Evolutionary conservation across 2,329 filamentous ascomycete species (phyloP).

Genomic region (Stromatinia cepivora): DNA sequence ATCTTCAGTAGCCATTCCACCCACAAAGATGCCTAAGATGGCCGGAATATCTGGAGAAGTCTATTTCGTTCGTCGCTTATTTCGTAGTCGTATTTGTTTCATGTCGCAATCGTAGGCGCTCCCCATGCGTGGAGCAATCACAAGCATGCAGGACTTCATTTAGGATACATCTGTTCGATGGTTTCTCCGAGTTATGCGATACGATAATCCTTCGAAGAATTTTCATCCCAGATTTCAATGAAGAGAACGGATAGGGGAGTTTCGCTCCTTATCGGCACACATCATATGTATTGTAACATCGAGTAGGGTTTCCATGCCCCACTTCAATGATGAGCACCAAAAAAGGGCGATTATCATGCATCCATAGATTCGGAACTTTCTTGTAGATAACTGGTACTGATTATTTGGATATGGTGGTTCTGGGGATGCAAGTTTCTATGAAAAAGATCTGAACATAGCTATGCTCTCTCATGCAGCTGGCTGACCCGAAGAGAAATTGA

Average conservation of each 20-base stretch:
- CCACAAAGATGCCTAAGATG: neutral
- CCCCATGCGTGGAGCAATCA: slow-evolving; percentile 11
- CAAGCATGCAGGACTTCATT: slow-evolving; percentile 1
- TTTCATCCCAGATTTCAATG: neutral
- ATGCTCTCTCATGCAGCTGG: too few relatives aligned
- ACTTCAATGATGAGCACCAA: neutral
- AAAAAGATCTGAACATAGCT: too few relatives aligned
- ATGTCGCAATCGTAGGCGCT: neutral
- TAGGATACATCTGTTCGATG: neutral
- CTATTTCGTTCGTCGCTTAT: slow-evolving; percentile 15
- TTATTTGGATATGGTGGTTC: neutral
- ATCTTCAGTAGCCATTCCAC: neutral
- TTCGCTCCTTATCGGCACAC: neutral
- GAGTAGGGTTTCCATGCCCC: neutral
- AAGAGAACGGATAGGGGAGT: neutral
- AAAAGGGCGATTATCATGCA: slow-evolving; percentile 5
- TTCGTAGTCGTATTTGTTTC: slow-evolving; percentile 11
- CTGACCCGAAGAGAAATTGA: neutral
- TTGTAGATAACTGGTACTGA: slow-evolving; percentile 15
- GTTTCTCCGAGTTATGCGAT: slow-evolving; percentile 9
- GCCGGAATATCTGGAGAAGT: neutral
- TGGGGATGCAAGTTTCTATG: too few relatives aligned
- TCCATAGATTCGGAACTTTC: slow-evolving; percentile 11
- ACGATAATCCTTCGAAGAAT: neutral
- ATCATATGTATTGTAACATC: slow-evolving; percentile 9